Base-by-base conservation (phyloP, 768 basidiomycete genomes). In the Phanerochaete sordida region DNA sequence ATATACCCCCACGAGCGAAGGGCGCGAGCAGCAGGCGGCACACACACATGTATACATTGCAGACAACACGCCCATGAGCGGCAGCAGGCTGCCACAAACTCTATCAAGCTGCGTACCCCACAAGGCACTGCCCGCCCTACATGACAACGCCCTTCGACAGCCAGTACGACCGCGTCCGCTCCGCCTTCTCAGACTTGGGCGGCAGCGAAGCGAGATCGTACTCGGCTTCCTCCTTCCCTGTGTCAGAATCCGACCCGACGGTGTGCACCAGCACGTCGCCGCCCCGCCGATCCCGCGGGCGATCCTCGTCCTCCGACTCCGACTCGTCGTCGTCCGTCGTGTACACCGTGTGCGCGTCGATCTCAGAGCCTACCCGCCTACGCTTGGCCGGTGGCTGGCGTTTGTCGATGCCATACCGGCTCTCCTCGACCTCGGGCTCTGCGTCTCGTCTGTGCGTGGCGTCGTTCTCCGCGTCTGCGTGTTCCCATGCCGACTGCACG, bases 91-190 rank as follows among this genome's bases (percentile, higher is more conserved):
- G 11, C 39, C 39, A 43, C 39, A 43, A 43, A 43, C 39, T 43
- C 39, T 43, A 43, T 43, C 39, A 43, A n/a, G n/a, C 19, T 43
- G 39, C 39, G 39, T 9, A 43, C 33, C 6, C 33, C 6, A 6
- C 33, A 35, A 9, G 39, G 19, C 68, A 27, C 72, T 66, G 56
- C 70, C 63, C 46, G 70, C 62, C 69, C 64, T 55, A 68, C 69
- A 69, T 66, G 70, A 33, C 75, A 76, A 65, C 71, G 69, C 6
- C 74, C 60, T 87, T 88, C 23, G 83, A 81, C 46, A 85, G 64
- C 87, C 85, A 86, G 68, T 80, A 87, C 4, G 77, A 78, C 58
- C 84, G 76, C 31, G 75, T 79, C 59, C 68, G 74, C 24, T 76
- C 73, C 46, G 65, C 62, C 60, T 68, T 73, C 50, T 69, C 74